These are phyloP conservation scores for Coemansia sp. DNA, from an alignment of 192 early-diverging fungal genomes.

Conservation along the genomic window DNA sequence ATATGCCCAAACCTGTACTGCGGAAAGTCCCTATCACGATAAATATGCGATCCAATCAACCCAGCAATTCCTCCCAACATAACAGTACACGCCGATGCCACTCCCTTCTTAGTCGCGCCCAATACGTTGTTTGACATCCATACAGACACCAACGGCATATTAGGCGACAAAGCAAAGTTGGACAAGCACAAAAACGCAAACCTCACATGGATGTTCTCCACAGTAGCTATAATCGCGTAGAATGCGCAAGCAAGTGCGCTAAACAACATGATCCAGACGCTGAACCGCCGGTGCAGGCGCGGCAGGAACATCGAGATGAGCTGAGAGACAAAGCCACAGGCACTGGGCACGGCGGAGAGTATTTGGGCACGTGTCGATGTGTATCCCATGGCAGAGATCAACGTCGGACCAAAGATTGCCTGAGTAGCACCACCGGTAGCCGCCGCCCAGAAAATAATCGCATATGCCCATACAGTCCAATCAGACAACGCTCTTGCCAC, in stretches of 20 bases:
- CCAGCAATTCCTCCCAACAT: slow-evolving; percentile 59
- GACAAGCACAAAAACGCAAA: slow-evolving; percentile 46
- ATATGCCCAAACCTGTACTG: slow-evolving; percentile 57
- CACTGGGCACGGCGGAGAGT: slow-evolving; percentile 42
- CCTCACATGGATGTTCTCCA: slow-evolving; percentile 25
- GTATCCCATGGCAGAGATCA: slow-evolving; percentile 51
- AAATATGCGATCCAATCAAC: slow-evolving; percentile 64
- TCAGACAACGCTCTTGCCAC: slow-evolving; percentile 37
- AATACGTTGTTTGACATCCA: slow-evolving; percentile 67
- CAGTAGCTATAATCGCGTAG: slow-evolving; percentile 54
- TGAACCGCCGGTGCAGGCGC: slow-evolving; percentile 27
- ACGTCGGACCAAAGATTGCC: slow-evolving; percentile 49
- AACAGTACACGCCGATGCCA: slow-evolving; percentile 44
- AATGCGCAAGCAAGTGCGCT: slow-evolving; percentile 57
- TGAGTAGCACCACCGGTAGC: slow-evolving; percentile 44
- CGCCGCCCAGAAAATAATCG: slow-evolving; percentile 50
- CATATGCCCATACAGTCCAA: slow-evolving; percentile 54
- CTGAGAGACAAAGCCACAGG: slow-evolving; percentile 48
- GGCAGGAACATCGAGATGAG: slow-evolving; percentile 39
- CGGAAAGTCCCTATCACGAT: slow-evolving; percentile 56
- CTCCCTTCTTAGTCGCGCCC: slow-evolving; percentile 63
- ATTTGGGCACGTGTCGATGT: slow-evolving; percentile 46
- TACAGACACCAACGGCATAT: slow-evolving; percentile 48
- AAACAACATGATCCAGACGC: slow-evolving; percentile 52
- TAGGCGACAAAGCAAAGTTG: slow-evolving; percentile 48